phyloP scores from a whole-genome alignment of 495 filamentous ascomycete genomes.

The Tuber melanosporum region DNA sequence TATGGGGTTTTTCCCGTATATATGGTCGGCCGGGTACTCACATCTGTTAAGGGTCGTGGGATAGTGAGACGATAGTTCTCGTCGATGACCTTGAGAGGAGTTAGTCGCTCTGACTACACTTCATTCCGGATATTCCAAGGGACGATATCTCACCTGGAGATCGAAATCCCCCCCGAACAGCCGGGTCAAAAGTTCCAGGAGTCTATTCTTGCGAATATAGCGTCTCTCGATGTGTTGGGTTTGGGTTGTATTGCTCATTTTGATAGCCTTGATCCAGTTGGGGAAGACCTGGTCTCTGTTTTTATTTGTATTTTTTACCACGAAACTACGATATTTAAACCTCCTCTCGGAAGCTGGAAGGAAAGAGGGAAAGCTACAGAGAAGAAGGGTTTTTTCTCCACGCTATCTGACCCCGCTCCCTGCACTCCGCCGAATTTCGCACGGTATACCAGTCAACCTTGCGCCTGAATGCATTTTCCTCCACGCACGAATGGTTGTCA shows the following conservation, averaged over 20 bases:
- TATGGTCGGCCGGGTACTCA: neutral
- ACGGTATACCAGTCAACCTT: neutral
- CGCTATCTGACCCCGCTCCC: neutral
- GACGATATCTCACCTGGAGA: neutral
- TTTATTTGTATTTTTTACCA: neutral
- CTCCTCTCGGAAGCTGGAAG: neutral
- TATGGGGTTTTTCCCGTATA: neutral
- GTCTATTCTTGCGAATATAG: neutral
- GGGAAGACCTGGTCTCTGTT: neutral
- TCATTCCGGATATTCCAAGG: neutral
- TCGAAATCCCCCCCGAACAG: neutral
- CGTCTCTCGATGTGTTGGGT: neutral
- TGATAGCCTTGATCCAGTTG: neutral
- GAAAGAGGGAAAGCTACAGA: neutral
- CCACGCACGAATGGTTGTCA: neutral
- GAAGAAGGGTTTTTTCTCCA: neutral
- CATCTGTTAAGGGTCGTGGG: neutral
- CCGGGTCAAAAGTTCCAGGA: neutral
- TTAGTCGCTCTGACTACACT: neutral
- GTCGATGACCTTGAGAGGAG: neutral
- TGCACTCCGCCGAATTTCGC: constrained; percentile 1
- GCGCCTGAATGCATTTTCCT: neutral
- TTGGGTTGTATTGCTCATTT: neutral
- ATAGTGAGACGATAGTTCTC: neutral
- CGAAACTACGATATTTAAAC: neutral